Conservation (phyloP, 2,329 filamentous ascomycete species). For the Drechslerella stenobrocha region DNA sequence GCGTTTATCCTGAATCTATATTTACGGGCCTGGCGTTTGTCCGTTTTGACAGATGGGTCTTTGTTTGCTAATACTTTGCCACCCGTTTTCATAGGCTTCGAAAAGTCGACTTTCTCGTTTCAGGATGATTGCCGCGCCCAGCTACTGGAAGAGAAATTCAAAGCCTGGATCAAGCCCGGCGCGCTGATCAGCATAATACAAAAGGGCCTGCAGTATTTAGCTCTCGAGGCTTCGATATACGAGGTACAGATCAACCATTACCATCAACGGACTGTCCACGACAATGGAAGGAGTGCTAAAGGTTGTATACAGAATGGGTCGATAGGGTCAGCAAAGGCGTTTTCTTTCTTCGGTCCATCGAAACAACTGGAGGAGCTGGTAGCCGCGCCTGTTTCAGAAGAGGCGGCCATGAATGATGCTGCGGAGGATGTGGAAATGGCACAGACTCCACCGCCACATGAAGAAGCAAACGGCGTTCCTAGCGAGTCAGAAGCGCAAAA, state of each 20-base stretch:
- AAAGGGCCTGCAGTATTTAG: conserved; percentile 40
- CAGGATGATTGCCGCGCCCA: conserved; percentile 47
- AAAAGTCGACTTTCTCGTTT: conserved; percentile 44
- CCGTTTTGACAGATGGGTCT: not conserved
- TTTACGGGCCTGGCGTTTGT: not conserved
- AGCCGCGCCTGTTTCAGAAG: conserved; percentile 12
- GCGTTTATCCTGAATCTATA: not conserved
- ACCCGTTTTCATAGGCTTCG: conserved; percentile 24
- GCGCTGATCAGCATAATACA: conserved; percentile 47
- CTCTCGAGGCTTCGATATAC: conserved; percentile 35
- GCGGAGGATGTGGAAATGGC: conserved; percentile 39
- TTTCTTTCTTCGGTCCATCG: conserved; percentile 36
- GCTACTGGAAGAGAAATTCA: conserved; percentile 40
- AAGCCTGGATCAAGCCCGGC: conserved; percentile 34
- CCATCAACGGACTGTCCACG: not conserved
- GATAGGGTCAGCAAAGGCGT: conserved; percentile 28
- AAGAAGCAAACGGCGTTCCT: conserved; percentile 33
- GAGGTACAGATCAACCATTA: conserved; percentile 15
- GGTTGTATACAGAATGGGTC: conserved; percentile 22
- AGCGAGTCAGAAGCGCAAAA: conserved; percentile 39
- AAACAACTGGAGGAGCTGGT: conserved; percentile 20
- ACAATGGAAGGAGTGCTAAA: conserved; percentile 4
- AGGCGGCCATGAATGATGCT: conserved; percentile 29
- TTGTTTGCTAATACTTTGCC: conserved; percentile 11
- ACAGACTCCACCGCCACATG: conserved; percentile 6